Base-by-base conservation (phyloP, 2,329 filamentous ascomycete genomes). In the Colletotrichum salicis region DNA sequence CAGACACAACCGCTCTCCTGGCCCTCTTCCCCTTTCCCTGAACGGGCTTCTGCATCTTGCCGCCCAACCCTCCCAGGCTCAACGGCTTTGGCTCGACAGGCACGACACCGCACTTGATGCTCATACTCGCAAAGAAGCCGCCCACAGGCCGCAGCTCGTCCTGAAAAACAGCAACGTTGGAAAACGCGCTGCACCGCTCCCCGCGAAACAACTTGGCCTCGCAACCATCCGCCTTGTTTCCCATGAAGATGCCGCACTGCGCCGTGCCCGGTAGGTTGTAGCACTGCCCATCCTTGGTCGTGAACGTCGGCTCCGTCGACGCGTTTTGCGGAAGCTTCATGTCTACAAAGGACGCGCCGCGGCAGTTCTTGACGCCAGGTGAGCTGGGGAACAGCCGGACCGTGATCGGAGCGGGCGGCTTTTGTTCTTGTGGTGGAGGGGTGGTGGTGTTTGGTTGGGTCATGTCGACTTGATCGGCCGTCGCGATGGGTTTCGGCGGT, bases 211-310 rank as follows among this genome's bases (percentile, higher is more conserved):
- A 56, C 56, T 48, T 55, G 48, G 70, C 70, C 67, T 72, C 70
- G 67, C 70, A 72, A 24, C 70, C 70, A 31, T 72, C 70, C 22
- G 60, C 70, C 70, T 62, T 71, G 67, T 66, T 72, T 1, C 45
- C 70, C 61, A 52, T 41, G 51, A 72, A 72, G 22, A 72, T 27
- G 19, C 66, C 70, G 56, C 70, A 72, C 60, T 72, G 57, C 56
- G 61, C 70, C 5, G 62, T 66, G 24, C 51, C 61, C 2, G 67
- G 56, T 27, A 72, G 61, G 31, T 72, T 56, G 56, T 72, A 72
- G 67, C 70, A 72, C 61, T 72, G 70, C 29, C 70, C 70, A 24
- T 65, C 31, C 4, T 11, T 13, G 27, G 27, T 8, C 56, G 70
- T 66, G 55, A 71, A 66, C 3, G 13, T 41, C 5, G 70, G 56